A percentile compares a stretch with the other conserved stretches of the same genome.
phyloP scores from a whole-genome alignment of 2,329 filamentous ascomycete species.

The Lecanoromycetidae sp. region DNA sequence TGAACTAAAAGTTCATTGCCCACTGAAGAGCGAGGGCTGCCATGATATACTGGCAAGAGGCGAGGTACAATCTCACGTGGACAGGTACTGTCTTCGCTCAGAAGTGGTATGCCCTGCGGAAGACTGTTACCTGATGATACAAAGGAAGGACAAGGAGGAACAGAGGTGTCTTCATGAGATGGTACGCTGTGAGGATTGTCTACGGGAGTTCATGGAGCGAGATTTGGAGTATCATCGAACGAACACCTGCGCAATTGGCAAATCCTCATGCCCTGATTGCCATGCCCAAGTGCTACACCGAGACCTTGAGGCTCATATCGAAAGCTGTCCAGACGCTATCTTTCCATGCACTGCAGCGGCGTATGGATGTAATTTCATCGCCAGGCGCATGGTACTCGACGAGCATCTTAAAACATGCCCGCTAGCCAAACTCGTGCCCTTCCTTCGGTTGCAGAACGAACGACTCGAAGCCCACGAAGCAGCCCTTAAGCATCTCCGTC shows the following conservation, averaged over 20 bases:
- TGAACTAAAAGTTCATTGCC: constrained; percentile 44
- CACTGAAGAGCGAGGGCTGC: constrained; percentile 44
- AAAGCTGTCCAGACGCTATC: constrained; percentile 28
- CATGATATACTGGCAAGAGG: constrained; percentile 41
- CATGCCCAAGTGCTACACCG: constrained; percentile 25
- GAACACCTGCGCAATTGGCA: constrained; percentile 28
- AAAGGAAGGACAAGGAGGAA: constrained; percentile 41
- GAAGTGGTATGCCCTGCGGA: constrained; percentile 40
- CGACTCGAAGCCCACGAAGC: constrained; percentile 34
- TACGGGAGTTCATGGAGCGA: constrained; percentile 40
- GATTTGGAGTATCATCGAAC: constrained; percentile 39
- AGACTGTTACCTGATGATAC: constrained; percentile 40
- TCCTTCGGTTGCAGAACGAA: constrained; percentile 32
- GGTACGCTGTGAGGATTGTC: constrained; percentile 42
- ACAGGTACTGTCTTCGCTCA: constrained; percentile 47
- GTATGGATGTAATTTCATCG: constrained; percentile 33
- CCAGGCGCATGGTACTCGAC: constrained; percentile 28
- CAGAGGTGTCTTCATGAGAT: constrained; percentile 43
- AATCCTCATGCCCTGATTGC: constrained; percentile 29
- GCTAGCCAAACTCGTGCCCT: constrained; percentile 30
- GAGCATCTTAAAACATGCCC: constrained; percentile 39
- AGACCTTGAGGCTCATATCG: constrained; percentile 27
- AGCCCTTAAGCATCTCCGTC: constrained; percentile 33
- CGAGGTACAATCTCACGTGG: constrained; percentile 47
- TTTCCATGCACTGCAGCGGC: constrained; percentile 26